A percentile compares a stretch with the other conserved stretches of the same genome.
Conservation (phyloP, 129 eudicot species). For the Chrysanthemum makinoi region DNA sequence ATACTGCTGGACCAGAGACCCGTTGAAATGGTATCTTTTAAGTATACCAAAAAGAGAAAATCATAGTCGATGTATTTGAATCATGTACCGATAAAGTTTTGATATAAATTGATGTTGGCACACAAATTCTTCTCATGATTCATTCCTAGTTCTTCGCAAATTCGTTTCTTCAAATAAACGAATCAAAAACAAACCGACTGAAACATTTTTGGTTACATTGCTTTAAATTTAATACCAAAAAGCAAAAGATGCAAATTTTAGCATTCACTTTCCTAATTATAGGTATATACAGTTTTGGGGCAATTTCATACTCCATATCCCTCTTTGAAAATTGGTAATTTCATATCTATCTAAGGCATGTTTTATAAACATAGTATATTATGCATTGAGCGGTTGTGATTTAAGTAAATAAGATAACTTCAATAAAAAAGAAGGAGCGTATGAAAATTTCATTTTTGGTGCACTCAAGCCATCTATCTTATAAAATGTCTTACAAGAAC, state of each 20-base stretch:
- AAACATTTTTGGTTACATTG: conserved; percentile 4
- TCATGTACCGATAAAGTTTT: background rate
- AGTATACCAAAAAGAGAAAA: conserved; percentile 5
- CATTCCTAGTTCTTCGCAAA: background rate
- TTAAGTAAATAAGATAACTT: too few relatives aligned
- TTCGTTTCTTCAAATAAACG: background rate
- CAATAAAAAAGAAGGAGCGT: too few relatives aligned
- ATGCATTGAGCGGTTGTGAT: too few relatives aligned
- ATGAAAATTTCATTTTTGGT: too few relatives aligned
- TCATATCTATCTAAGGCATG: too few relatives aligned
- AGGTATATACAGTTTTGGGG: background rate
- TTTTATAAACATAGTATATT: too few relatives aligned
- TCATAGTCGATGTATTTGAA: background rate
- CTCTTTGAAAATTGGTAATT: too few relatives aligned
- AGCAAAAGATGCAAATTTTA: background rate
- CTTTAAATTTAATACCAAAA: background rate
- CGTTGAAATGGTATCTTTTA: background rate
- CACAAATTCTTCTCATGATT: background rate
- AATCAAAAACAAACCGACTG: background rate
- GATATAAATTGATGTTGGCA: background rate
- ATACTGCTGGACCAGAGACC: too few relatives aligned
- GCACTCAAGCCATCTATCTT: too few relatives aligned
- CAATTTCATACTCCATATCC: too few relatives aligned
- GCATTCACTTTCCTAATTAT: background rate
- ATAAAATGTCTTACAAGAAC: too few relatives aligned